Evolutionary conservation across 176 grass and related monocot genomes (phyloP).

Genomic region (Bonia amplexicaulis): DNA sequence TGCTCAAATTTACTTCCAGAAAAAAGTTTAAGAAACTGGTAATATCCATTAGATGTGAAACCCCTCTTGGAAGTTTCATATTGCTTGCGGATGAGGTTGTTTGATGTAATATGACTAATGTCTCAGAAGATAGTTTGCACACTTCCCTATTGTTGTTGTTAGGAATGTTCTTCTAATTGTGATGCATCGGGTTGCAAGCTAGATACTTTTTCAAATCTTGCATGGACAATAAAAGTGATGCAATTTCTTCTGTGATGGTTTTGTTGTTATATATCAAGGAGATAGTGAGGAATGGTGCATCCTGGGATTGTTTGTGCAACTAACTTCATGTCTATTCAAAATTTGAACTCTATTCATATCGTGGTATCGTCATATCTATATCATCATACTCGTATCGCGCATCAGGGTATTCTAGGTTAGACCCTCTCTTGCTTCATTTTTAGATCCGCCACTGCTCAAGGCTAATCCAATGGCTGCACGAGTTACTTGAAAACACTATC

Average conservation of each 20-base stretch:
- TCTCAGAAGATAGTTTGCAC: background rate
- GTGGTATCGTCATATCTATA: too few relatives aligned
- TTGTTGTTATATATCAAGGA: background rate
- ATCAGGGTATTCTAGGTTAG: too few relatives aligned
- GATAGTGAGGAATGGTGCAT: background rate
- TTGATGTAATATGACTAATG: background rate
- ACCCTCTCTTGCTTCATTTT: too few relatives aligned
- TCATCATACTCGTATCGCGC: rapidly evolving
- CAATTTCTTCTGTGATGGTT: background rate
- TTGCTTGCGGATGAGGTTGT: background rate
- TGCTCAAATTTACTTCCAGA: background rate
- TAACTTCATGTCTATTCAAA: background rate
- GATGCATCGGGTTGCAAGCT: too few relatives aligned
- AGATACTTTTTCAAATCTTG: background rate
- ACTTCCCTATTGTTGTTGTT: background rate
- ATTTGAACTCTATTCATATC: background rate
- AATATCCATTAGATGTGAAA: background rate
- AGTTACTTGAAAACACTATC: too few relatives aligned
- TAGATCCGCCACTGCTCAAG: too few relatives aligned
- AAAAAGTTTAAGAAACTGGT: background rate
- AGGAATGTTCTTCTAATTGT: background rate
- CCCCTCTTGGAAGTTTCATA: background rate
- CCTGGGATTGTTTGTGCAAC: background rate
- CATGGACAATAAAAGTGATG: background rate
- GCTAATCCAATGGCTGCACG: too few relatives aligned